Evolutionary conservation across 2,329 filamentous ascomycete species (phyloP).

Genomic region (Endocalyx cinctus): DNA sequence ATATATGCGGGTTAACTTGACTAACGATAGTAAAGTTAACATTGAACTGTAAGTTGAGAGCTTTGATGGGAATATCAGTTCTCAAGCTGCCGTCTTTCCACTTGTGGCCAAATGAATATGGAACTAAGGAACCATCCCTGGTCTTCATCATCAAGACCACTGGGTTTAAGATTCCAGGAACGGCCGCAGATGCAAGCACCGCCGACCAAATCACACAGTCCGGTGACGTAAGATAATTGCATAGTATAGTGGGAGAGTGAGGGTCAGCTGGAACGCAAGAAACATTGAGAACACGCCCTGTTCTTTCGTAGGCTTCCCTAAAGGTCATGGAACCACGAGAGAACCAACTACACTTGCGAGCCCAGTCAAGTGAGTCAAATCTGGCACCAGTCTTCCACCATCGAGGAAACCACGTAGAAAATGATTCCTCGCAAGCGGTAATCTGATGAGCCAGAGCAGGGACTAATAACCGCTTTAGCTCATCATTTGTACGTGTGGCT

Average conservation of each 20-base stretch:
- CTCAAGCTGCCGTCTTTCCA: conserved; percentile 97
- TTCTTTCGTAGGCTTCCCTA: conserved; percentile 87
- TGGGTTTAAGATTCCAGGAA: conserved; percentile 92
- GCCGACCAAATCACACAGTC: conserved; percentile 99
- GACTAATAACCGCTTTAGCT: conserved; percentile 78
- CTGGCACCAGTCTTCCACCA: conserved; percentile 93
- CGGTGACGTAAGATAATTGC: conserved; percentile 91
- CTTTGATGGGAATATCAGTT: conserved; percentile 92
- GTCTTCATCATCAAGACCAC: conserved; percentile 91
- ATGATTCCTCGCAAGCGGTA: conserved; percentile 75
- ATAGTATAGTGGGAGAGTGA: conserved; percentile 84
- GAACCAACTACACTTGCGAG: conserved; percentile 81
- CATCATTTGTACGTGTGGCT: conserved; percentile 85
- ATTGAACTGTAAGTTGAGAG: conserved; percentile 94
- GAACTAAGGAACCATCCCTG: conserved; percentile 68
- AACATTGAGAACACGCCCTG: conserved; percentile 91
- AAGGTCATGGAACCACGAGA: conserved; percentile 89
- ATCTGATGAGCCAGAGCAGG: conserved; percentile 83
- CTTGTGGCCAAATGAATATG: conserved; percentile 96
- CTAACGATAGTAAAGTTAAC: conserved; percentile 92
- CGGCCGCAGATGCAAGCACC: conserved; percentile 88
- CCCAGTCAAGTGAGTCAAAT: conserved; percentile 94
- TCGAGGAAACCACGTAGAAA: conserved; percentile 69
- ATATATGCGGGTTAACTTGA: conserved; percentile 94
- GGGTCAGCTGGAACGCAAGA: conserved; percentile 94